phyloP scores from a whole-genome alignment of 345 rosid species.

The Dipteronia sinensis region DNA sequence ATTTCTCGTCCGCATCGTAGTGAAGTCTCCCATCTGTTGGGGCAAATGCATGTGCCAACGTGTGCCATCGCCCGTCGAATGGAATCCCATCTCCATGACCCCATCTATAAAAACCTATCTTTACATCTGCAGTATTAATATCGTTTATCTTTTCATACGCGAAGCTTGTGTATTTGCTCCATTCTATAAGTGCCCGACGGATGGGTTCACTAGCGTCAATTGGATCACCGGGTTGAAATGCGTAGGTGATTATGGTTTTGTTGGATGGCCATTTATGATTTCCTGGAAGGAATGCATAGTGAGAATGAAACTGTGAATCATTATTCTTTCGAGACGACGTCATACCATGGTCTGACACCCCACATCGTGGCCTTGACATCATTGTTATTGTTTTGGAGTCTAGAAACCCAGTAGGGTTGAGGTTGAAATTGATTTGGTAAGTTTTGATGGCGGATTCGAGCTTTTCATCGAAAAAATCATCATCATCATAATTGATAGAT shows the following conservation, averaged over 20 bases:
- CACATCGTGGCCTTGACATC: slow-evolving; percentile 18
- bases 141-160: neutral
- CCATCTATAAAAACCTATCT: slow-evolving; percentile 2
- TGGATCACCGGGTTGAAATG: neutral
- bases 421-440: slow-evolving; percentile 18
- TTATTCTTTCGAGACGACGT: too few relatives aligned
- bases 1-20: neutral
- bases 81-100: neutral
- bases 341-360: neutral
- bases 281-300: too few relatives aligned
- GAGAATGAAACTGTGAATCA: too few relatives aligned
- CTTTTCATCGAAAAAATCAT: slow-evolving; percentile 3
- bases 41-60: neutral
- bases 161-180: neutral
- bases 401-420: slow-evolving; percentile 9
- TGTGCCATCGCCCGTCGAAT: neutral
- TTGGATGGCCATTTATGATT: neutral
- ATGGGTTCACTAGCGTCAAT: neutral
- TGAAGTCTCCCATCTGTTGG: slow-evolving; percentile 7
- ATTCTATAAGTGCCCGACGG: neutral
- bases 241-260: slow-evolving; percentile 3
- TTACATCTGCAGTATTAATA: neutral
- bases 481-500: neutral
- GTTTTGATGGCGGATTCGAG: slow-evolving; percentile 17
- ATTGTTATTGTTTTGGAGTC: slow-evolving; percentile 1